A percentile compares a stretch with the other conserved stretches of the same genome.
Evolutionary conservation across 768 basidiomycete species (phyloP).

Genomic region (Russula abietina): DNA sequence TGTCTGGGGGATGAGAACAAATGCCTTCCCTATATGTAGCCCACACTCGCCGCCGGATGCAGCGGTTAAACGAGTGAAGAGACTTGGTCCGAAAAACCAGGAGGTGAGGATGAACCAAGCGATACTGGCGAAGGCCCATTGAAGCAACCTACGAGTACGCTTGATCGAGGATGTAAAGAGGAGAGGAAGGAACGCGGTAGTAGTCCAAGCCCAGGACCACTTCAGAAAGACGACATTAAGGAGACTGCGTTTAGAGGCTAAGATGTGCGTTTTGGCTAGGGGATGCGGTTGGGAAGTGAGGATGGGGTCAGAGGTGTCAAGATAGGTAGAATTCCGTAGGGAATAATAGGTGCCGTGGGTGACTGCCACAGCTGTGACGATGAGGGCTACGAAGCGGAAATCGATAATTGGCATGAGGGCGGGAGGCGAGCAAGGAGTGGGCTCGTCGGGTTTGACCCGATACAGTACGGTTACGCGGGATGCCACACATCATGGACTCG

Average conservation of each 20-base stretch:
- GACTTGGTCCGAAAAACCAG: constrained; percentile 86
- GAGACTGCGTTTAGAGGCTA: constrained; percentile 72
- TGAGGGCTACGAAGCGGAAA: constrained; percentile 31
- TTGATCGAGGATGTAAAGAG: too few species aligned
- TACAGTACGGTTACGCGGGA: too few species aligned
- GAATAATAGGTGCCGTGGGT: constrained; percentile 62
- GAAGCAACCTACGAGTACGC: too few species aligned
- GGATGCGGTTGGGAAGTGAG: constrained; percentile 65
- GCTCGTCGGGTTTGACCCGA: too few species aligned
- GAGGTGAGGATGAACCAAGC: too few species aligned
- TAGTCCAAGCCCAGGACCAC: constrained; percentile 87
- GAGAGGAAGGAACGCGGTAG: constrained; percentile 57
- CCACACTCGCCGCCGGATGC: too few species aligned
- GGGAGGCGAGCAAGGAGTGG: neutral
- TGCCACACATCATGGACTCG: constrained; percentile 13
- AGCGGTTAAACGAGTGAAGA: constrained; percentile 59
- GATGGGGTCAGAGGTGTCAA: constrained; percentile 79
- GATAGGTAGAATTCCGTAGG: constrained; percentile 56
- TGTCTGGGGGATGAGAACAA: constrained; percentile 50
- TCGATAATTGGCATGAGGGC: neutral
- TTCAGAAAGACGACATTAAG: constrained; percentile 90
- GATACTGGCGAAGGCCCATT: too few species aligned
- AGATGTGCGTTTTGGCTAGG: constrained; percentile 56
- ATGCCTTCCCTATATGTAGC: constrained; percentile 40
- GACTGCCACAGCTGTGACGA: constrained; percentile 42